Conservation (phyloP, 2,329 filamentous ascomycete species). For the Rutstroemia sp. region DNA sequence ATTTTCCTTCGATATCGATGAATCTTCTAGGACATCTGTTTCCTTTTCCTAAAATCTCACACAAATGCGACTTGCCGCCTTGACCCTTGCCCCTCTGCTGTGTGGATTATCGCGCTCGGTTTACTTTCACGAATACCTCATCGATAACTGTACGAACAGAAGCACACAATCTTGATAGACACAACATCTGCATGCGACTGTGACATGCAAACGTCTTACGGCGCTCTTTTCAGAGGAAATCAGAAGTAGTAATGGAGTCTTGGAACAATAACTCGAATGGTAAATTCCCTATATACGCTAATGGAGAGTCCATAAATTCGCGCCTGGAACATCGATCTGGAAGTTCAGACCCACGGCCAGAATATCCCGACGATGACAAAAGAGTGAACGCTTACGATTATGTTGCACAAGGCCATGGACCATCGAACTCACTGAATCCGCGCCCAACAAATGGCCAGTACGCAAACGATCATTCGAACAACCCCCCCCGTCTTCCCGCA, state of each 20-base stretch:
- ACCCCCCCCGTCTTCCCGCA: too few relatives aligned
- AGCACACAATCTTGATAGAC: conserved; percentile 12
- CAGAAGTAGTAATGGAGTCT: conserved; percentile 29
- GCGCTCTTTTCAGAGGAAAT: neutral
- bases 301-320: conserved; percentile 5
- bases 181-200: conserved; percentile 24
- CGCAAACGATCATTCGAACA: neutral
- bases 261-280: conserved; percentile 29
- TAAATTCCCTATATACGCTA: conserved; percentile 18
- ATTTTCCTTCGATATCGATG: neutral
- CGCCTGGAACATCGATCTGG: conserved; percentile 6
- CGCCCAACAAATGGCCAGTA: conserved; percentile 6
- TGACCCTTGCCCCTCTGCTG: neutral
- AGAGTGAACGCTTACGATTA: conserved; percentile 3
- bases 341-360: conserved; percentile 16
- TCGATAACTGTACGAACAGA: conserved; percentile 1
- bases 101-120: too few relatives aligned
- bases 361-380: conserved; percentile 5
- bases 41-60: neutral
- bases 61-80: neutral
- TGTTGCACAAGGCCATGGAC: conserved; percentile 21
- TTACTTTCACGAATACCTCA: too few relatives aligned
- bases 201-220: conserved; percentile 8
- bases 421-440: conserved; percentile 18
- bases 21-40: neutral